These are phyloP conservation scores for Colletotrichum zoysiae DNA, from an alignment of 2,329 filamentous ascomycete genomes.

Conservation along the genomic window DNA sequence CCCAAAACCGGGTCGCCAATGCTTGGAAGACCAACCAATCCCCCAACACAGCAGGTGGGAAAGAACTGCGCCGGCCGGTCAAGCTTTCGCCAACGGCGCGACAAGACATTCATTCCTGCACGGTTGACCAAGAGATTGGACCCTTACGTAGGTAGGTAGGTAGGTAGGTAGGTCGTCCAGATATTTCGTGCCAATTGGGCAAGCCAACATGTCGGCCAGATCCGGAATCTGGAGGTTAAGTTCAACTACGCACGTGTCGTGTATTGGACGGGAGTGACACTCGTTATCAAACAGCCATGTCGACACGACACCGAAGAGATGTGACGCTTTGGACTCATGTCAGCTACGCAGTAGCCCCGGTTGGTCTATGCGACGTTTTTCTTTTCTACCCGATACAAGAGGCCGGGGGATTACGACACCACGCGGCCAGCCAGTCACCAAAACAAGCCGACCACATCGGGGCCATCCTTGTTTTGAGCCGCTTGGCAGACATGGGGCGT, in stretches of 20 bases:
- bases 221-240: slow-evolving; percentile 28
- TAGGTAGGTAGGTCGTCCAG: not conserved
- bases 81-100: slow-evolving; percentile 40
- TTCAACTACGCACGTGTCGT: slow-evolving; percentile 12
- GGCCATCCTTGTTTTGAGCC: slow-evolving; percentile 39
- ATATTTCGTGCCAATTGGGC: slow-evolving; percentile 7
- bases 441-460: not conserved
- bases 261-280: slow-evolving; percentile 1
- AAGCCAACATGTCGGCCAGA: slow-evolving; percentile 15
- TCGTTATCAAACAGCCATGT: slow-evolving; percentile 1
- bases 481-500: slow-evolving; percentile 38
- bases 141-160: slow-evolving; percentile 5
- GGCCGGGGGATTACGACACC: slow-evolving; percentile 37
- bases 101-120: slow-evolving; percentile 25
- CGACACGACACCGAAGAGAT: no score
- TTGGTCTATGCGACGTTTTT: not conserved
- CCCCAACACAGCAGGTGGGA: not conserved
- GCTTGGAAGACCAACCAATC: slow-evolving; percentile 28
- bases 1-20: slow-evolving; percentile 30
- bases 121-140: slow-evolving; percentile 21
- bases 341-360: not conserved
- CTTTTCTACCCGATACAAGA: slow-evolving; percentile 12
- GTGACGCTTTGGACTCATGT: not conserved
- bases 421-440: slow-evolving; percentile 11
- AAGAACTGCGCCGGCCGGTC: slow-evolving; percentile 2